Evolutionary conservation across 192 early-diverging fungal species (phyloP), one percentile per base, ranked within the genome.

Genomic region (Geranomyces michiganensis): DNA sequence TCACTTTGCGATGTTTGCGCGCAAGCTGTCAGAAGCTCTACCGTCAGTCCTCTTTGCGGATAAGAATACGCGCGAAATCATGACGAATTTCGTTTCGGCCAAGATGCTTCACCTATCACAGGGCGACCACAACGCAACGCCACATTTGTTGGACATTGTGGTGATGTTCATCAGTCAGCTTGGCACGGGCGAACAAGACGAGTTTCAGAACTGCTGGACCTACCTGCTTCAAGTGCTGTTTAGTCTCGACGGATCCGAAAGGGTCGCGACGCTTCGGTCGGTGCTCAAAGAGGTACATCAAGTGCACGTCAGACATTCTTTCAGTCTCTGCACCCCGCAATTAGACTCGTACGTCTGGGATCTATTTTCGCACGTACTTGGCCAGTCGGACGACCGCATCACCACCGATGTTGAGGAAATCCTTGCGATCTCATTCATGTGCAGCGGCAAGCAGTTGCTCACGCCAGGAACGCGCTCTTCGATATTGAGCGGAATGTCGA

Each of bases 141-240:
- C 63, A 9, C 43, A 65, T 31, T n/a, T 65, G 63, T 41, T 65
- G 41, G 63, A 65, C 45, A 65, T 47, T 21, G 63, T 46, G 15
- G 63, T 67, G 21, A 32, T 67, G 46, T 67, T 26, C 51, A 51
- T 67, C 8, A 22, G 65, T 5, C 24, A 26, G 33, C 65, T 67
- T 22, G 17, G 46, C 1, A 3, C 65, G 10, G 65, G 33, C 15
- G 48, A 67, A 6, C 19, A 21, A 12, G 65, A 67, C 27, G 12
- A 17, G 21, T 67, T 67, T 53, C 65, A 36, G 15, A 7, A 53
- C 12, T n/a, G 65, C 29, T 67, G 65, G 65, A 21, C n/a, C 17
- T 8, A 15, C 48, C 8, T 67, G 65, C 13, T 67, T 4, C 15
- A 61, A 15, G 59, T 61, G 56, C 3, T 70, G 12, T 47, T 46